phyloP scores from a whole-genome alignment of 2,329 filamentous ascomycete species.

The Talaromyces funiculosus region DNA sequence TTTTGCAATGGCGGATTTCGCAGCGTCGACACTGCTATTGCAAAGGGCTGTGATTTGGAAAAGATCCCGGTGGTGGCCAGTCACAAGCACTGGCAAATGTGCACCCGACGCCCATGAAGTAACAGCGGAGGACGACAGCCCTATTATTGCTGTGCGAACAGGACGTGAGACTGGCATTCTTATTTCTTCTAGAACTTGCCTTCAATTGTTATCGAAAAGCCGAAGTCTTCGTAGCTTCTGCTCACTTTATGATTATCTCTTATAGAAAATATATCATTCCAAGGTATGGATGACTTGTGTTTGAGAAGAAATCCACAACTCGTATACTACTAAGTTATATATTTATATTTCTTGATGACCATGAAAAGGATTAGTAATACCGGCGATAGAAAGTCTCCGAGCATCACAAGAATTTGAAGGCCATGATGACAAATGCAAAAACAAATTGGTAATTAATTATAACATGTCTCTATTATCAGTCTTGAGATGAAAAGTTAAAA shows the following conservation, averaged over 20 bases:
- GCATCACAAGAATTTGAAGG: not conserved
- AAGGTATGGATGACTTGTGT: not conserved
- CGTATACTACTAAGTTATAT: not conserved
- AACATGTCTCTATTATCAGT: not conserved
- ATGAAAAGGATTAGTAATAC: not conserved
- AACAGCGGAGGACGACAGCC: not conserved
- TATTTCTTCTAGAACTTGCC: no score
- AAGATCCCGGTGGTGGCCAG: not conserved
- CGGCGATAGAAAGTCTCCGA: not conserved
- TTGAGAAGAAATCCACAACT: no score
- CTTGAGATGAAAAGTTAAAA: no score
- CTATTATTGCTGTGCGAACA: not conserved
- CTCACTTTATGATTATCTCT: no score
- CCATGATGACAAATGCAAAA: not conserved
- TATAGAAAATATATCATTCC: no score
- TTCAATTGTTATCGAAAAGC: no score
- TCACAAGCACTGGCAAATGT: not conserved
- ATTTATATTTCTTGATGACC: no score
- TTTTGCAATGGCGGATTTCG: not conserved
- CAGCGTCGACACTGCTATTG: not conserved
- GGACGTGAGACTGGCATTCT: not conserved
- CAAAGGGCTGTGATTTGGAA: slow-evolving; percentile 3
- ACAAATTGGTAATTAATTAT: not conserved
- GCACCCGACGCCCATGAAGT: slow-evolving; percentile 4
- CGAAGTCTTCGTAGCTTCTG: no score